Evolutionary conservation across 768 basidiomycete species (phyloP).

Genomic region (Lactarius indigo): DNA sequence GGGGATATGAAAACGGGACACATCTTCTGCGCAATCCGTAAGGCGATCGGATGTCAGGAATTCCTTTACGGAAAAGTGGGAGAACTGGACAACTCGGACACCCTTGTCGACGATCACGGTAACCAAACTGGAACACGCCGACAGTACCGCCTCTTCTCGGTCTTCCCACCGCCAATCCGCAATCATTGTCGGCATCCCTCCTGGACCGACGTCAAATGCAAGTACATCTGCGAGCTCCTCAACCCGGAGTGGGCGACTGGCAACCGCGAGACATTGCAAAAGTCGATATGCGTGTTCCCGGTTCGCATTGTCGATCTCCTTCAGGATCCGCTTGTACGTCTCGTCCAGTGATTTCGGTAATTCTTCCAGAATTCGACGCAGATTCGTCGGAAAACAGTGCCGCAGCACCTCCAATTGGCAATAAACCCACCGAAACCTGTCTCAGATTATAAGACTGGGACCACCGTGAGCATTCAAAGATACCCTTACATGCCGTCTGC

Average conservation of each 20-base stretch:
- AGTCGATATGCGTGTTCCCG: neutral
- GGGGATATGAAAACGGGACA: neutral
- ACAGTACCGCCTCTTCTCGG: neutral
- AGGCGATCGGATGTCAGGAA: neutral
- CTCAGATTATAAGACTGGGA: neutral
- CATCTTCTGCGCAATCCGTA: neutral
- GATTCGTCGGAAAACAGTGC: neutral
- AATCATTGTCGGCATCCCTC: neutral
- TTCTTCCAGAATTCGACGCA: neutral
- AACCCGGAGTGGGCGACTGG: neutral
- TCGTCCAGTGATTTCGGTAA: conserved; percentile 4
- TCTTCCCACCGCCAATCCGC: neutral
- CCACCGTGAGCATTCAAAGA: neutral
- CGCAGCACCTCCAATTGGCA: neutral
- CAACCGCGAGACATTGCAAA: neutral
- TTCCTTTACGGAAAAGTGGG: neutral
- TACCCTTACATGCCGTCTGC: neutral
- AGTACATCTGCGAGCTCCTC: neutral
- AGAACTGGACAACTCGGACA: neutral
- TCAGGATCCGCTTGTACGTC: neutral
- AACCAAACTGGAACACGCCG: neutral
- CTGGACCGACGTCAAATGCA: neutral
- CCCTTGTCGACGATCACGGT: neutral
- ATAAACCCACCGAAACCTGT: neutral
- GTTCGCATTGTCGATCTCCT: neutral